Percentiles rank a stretch among this genome's conserved stretches.
These are phyloP conservation scores for Paraglomus occultum DNA, from an alignment of 192 early-diverging fungal species.

Conservation along the genomic window DNA sequence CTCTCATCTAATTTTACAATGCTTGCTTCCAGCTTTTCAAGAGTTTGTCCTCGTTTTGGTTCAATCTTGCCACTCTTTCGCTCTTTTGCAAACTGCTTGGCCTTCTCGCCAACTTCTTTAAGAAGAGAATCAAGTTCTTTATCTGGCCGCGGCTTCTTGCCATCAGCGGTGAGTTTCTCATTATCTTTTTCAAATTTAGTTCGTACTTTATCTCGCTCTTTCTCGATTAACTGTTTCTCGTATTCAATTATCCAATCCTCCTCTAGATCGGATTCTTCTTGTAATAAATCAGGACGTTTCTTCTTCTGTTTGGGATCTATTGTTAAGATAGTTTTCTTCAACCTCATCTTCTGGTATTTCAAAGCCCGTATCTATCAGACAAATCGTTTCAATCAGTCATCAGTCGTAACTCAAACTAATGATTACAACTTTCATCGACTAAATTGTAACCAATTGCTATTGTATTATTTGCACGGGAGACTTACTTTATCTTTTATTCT, in stretches of 20 bases:
- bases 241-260: conserved; percentile 74
- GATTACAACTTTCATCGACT: neutral
- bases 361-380: conserved; percentile 62
- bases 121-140: conserved; percentile 52
- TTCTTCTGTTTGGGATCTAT: conserved; percentile 77
- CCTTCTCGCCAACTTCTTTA: conserved; percentile 50
- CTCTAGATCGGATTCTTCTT: conserved; percentile 74
- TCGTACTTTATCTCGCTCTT: conserved; percentile 67
- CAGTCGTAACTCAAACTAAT: conserved; percentile 7
- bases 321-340: conserved; percentile 66
- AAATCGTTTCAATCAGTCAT: neutral
- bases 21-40: conserved; percentile 74
- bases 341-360: conserved; percentile 82
- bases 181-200: conserved; percentile 79
- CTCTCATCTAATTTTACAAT: conserved; percentile 67
- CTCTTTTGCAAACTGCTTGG: conserved; percentile 46
- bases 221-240: conserved; percentile 56
- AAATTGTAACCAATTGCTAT: neutral
- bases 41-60: conserved; percentile 46
- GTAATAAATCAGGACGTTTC: conserved; percentile 63
- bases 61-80: conserved; percentile 45
- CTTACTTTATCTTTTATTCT: conserved; percentile 79
- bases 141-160: conserved; percentile 50
- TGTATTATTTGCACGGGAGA: conserved; percentile 4
- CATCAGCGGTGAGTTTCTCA: conserved; percentile 69